Evolutionary conservation across 257 asterid genomes (phyloP).

Genomic region (Fraxinus cuspidata): DNA sequence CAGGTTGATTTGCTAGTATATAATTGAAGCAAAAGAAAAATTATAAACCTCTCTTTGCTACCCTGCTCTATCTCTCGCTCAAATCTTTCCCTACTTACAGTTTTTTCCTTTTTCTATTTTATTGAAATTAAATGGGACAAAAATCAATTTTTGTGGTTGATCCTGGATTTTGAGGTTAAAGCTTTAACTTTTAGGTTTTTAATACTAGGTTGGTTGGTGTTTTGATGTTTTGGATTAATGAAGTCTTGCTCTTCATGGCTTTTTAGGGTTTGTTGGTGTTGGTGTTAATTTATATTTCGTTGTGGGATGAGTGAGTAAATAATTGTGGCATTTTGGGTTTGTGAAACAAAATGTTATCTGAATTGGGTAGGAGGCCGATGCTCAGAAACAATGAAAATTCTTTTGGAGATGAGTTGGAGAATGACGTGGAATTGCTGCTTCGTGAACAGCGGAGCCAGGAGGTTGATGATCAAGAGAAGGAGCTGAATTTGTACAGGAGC

Average conservation of each 20-base stretch:
- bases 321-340: constrained; percentile 12
- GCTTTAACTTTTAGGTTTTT: constrained; percentile 26
- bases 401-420: constrained; percentile 78
- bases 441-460: constrained; percentile 75
- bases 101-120: no score
- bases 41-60: constrained; percentile 28
- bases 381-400: constrained; percentile 70
- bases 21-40: constrained; percentile 13
- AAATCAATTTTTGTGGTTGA: constrained; percentile 14
- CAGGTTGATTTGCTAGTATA: constrained; percentile 47
- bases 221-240: constrained; percentile 16
- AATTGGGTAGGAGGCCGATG: constrained; percentile 74
- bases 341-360: constrained; percentile 61
- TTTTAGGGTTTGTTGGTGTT: constrained; percentile 31
- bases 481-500: constrained; percentile 89
- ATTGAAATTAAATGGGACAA: constrained; percentile 27
- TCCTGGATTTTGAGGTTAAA: constrained; percentile 34
- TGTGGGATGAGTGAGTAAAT: constrained; percentile 27
- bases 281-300: constrained; percentile 1
- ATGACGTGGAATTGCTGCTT: constrained; percentile 74
- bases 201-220: constrained; percentile 23
- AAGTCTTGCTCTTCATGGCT: constrained; percentile 26
- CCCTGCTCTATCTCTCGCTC: not conserved
- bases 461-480: constrained; percentile 85
- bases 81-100: no score